phyloP scores from a whole-genome alignment of 2,329 filamentous ascomycete species.

The Fusarium chuoi region DNA sequence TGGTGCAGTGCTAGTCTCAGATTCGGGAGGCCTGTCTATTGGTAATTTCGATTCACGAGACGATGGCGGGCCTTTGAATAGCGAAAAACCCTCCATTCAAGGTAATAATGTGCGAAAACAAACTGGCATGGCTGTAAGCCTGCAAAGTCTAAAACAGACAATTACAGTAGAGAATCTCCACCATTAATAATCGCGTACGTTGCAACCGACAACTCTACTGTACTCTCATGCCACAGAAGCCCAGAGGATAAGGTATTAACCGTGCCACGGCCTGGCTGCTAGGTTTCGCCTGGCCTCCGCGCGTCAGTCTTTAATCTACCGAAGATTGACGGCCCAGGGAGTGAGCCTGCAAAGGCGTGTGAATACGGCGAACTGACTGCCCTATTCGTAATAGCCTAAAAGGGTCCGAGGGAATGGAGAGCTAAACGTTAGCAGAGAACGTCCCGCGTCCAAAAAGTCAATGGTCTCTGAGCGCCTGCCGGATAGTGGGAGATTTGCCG shows the following conservation, averaged over 20 bases:
- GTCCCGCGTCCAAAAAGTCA: background rate
- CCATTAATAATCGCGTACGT: slow-evolving; percentile 15
- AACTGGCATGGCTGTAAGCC: background rate
- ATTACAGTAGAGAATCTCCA: background rate
- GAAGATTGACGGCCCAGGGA: slow-evolving; percentile 4
- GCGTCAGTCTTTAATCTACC: slow-evolving; percentile 24
- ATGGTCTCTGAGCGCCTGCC: background rate
- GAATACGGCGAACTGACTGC: slow-evolving; percentile 17
- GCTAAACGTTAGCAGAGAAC: slow-evolving; percentile 4
- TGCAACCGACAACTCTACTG: slow-evolving; percentile 7
- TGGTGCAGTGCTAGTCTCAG: slow-evolving; percentile 4
- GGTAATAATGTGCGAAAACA: background rate
- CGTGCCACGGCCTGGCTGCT: slow-evolving; percentile 29
- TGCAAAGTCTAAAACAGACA: background rate
- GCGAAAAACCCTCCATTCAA: background rate
- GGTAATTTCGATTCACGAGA: slow-evolving; percentile 10
- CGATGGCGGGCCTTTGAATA: background rate
- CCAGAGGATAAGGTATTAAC: background rate
- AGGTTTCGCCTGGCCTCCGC: slow-evolving; percentile 29
- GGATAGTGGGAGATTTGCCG: slow-evolving; percentile 14
- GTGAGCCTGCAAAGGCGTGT: background rate
- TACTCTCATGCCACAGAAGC: background rate
- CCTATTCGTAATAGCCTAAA: slow-evolving; percentile 29
- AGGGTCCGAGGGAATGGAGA: slow-evolving; percentile 10
- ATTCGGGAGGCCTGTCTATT: background rate